Conservation (phyloP, 176 grass and related monocot genomes). For the Triticum turgidum region DNA sequence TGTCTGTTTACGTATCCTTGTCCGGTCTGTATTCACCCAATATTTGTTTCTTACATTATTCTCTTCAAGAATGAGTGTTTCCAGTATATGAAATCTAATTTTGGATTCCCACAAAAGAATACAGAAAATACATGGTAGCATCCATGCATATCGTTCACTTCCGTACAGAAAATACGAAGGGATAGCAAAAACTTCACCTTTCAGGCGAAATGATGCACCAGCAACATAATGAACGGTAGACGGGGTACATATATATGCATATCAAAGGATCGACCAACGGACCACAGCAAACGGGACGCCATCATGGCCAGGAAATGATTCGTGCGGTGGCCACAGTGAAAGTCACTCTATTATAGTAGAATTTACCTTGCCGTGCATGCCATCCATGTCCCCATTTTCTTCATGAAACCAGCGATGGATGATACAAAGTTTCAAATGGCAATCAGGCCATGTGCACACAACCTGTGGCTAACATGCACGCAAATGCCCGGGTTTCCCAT, state of each 20-base stretch:
- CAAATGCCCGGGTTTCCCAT: background rate
- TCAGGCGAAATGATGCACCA: background rate
- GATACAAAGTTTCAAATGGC: background rate
- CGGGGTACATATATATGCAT: background rate
- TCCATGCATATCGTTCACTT: background rate
- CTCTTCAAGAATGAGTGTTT: background rate
- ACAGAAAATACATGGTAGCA: background rate
- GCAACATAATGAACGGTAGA: background rate
- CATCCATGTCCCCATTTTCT: background rate
- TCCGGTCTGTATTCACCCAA: background rate
- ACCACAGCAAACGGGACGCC: background rate
- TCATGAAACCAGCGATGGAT: background rate
- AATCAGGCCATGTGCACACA: constrained; percentile 10
- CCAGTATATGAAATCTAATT: background rate
- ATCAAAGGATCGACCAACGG: background rate
- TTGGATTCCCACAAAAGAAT: background rate
- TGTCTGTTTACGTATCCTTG: no score
- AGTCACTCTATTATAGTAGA: background rate
- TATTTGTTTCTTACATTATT: background rate
- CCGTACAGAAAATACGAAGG: no score
- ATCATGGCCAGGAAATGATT: background rate
- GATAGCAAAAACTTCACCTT: background rate
- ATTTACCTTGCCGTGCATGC: constrained; percentile 2
- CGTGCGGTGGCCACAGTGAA: background rate
- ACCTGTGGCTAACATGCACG: background rate